Conservation (phyloP, 2,329 filamentous ascomycete genomes). For the Botrytis squamosa region DNA sequence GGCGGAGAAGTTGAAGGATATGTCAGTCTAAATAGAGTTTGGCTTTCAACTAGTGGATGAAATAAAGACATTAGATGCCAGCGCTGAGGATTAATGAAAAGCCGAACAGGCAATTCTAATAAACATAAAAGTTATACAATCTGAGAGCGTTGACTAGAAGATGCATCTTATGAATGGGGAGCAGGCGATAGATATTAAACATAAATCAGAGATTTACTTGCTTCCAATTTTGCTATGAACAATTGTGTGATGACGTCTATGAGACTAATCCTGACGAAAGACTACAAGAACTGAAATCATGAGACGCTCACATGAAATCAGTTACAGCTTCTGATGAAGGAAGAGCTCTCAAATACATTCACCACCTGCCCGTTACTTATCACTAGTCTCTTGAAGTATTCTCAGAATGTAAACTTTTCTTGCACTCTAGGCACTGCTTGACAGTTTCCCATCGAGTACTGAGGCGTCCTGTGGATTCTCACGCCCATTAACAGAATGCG, state of each 20-base stretch:
- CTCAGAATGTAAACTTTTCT: not conserved
- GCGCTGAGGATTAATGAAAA: slow-evolving; percentile 10
- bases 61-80: not conserved
- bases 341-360: not conserved
- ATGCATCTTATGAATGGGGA: not conserved
- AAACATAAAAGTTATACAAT: slow-evolving; percentile 2
- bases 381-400: not conserved
- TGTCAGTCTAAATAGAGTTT: slow-evolving; percentile 30
- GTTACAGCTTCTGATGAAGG: not conserved
- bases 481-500: not conserved
- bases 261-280: not conserved
- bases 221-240: not conserved
- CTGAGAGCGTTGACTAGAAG: not conserved
- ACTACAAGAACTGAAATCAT: not conserved
- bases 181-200: slow-evolving; percentile 1
- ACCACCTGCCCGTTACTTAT: not conserved
- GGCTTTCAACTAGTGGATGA: not conserved
- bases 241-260: not conserved
- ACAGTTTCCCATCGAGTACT: not conserved
- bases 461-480: not conserved
- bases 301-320: not conserved
- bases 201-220: not conserved
- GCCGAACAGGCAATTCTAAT: not conserved
- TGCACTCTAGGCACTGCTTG: not conserved
- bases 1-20: slow-evolving; percentile 42